Percentiles rank a stretch among this genome's conserved stretches.
Evolutionary conservation across 1,284 basidiomycete species (phyloP).

Genomic region (Cryptococcus hybrid): DNA sequence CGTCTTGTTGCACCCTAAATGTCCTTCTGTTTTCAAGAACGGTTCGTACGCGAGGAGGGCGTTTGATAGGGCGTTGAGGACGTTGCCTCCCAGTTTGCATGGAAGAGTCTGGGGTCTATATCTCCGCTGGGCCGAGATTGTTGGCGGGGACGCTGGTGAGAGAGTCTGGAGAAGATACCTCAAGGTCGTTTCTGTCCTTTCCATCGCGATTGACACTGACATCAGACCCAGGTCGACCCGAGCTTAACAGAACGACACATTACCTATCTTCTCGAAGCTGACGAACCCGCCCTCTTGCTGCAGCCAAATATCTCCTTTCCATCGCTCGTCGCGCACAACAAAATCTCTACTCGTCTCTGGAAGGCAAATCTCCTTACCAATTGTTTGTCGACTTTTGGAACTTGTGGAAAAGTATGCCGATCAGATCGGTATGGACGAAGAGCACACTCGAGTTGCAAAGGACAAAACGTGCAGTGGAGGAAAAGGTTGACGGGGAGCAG

Average conservation of each 20-base stretch:
- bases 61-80: constrained; percentile 91
- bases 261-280: constrained; percentile 66
- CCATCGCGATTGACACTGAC: constrained; percentile 1
- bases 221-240: constrained; percentile 62
- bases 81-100: constrained; percentile 92
- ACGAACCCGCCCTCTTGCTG: constrained; percentile 81
- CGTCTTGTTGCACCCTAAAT: constrained; percentile 84
- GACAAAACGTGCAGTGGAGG: constrained; percentile 21
- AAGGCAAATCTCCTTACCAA: constrained; percentile 95
- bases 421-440: constrained; percentile 85
- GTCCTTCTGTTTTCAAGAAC: constrained; percentile 77
- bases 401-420: constrained; percentile 89
- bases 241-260: constrained; percentile 83
- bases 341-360: constrained; percentile 81
- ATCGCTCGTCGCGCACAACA: constrained; percentile 78
- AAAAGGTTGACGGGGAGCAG: constrained; percentile 52
- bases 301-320: constrained; percentile 83
- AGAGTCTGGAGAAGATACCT: constrained; percentile 89
- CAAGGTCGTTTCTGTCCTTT: constrained; percentile 46
- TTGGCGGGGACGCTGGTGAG: constrained; percentile 80
- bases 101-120: constrained; percentile 91
- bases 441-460: constrained; percentile 57
- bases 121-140: constrained; percentile 86
- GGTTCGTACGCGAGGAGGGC: constrained; percentile 84
- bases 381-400: constrained; percentile 89